phyloP scores from a whole-genome alignment of 83 land plant species.

The Picea abies region DNA sequence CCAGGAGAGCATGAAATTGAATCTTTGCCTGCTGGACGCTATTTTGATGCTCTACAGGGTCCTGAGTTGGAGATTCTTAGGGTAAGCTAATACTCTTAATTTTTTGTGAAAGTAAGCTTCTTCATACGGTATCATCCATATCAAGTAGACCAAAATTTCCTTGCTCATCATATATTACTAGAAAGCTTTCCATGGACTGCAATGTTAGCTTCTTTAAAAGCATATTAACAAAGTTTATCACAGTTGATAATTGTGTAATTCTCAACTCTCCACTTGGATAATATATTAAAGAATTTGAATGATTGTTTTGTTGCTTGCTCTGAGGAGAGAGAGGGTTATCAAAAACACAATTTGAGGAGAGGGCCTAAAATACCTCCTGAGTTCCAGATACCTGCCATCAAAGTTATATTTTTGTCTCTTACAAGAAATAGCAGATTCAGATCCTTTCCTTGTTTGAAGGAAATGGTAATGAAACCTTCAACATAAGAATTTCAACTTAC shows the following conservation, averaged over 20 bases:
- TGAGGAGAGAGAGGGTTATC: not conserved
- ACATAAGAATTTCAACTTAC: no score
- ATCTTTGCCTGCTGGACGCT: conserved; percentile 58
- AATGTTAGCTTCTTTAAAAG: not conserved
- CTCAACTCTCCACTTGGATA: not conserved
- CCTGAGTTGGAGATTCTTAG: conserved; percentile 76
- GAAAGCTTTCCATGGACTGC: not conserved
- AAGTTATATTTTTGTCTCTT: not conserved
- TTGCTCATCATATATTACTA: not conserved
- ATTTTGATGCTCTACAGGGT: conserved; percentile 83
- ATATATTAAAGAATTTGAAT: not conserved
- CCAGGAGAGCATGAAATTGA: conserved; percentile 20
- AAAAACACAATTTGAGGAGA: not conserved
- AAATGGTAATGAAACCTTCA: no score
- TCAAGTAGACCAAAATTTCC: not conserved
- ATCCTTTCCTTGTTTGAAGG: no score
- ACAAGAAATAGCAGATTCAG: no score
- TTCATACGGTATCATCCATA: not conserved
- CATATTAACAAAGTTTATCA: conserved; percentile 5
- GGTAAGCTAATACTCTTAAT: conserved; percentile 31
- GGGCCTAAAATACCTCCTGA: not conserved
- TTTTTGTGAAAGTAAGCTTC: conserved; percentile 10
- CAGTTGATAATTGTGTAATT: not conserved
- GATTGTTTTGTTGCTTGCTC: not conserved
- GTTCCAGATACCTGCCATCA: not conserved